Evolutionary conservation across 2,329 filamentous ascomycete genomes (phyloP), one percentile per base, ranked within the genome.

Genomic region (Verticillium nubilum): DNA sequence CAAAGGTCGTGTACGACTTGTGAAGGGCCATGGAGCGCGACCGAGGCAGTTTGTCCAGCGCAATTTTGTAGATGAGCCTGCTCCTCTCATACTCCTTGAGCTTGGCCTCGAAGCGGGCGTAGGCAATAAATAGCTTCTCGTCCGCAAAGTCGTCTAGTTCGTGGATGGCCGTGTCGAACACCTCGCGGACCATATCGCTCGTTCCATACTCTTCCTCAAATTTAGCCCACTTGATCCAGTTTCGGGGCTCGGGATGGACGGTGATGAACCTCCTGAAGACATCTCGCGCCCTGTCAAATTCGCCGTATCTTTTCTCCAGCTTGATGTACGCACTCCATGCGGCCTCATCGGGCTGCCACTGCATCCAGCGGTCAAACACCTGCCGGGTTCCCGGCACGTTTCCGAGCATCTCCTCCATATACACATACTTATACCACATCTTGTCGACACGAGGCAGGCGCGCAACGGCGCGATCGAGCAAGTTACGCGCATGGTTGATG

Each of bases 371-470:
- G 77, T 99, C 95, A 72, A 98, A 99, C 0, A 98, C 91, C 67
- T 97, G 91, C 60, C 95, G 82, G 2, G 92, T 96, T 35, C 94
- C 95, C 3, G 93, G 87, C 55, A 99, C 88, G 69, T 99, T 97
- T 6, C 92, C 92, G 58, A 99, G 83, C 76, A 94, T 98, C 82
- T 99, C 95, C 78, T 98, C 94, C 89, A 97, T 96, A 73, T 96
- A 97, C 27, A 96, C 92, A 79, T 97, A 99, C 74, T 98, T 98
- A 80, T 97, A 99, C 95, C 95, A 99, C 33, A 99, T 79, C 80
- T 98, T 98, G 73, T 98, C 92, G 47, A 98, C 86, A 60, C 95
- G 83, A 5, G 95, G 95, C 42, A 97, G 79, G 59, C 96, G 91
- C 1, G 92, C 92, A 58, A 98, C 91, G n/a, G 95, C 93, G 59